Percentiles rank a stretch among this genome's conserved stretches.
These are phyloP conservation scores for Pseudomassariella vexata DNA, from an alignment of 2,329 filamentous ascomycete species.

Conservation along the genomic window DNA sequence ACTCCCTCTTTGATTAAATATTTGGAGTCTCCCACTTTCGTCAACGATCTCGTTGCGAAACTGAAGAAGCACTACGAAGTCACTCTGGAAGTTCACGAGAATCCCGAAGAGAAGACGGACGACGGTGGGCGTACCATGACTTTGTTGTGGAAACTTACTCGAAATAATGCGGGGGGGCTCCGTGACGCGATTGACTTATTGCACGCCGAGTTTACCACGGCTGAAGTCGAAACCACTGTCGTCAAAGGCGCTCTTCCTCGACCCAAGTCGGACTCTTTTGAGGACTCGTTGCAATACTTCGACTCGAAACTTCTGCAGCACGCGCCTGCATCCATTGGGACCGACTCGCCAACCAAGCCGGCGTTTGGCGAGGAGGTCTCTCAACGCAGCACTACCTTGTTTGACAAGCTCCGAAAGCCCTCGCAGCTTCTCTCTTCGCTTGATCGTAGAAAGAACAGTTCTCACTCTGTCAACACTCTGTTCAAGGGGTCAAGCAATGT, in stretches of 20 bases:
- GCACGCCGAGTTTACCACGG: conserved; percentile 76
- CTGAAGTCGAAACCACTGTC: conserved; percentile 80
- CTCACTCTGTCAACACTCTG: conserved; percentile 76
- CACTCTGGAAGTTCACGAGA: conserved; percentile 69
- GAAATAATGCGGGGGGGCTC: conserved; percentile 92
- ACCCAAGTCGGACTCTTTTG: conserved; percentile 98
- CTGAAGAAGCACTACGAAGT: conserved; percentile 90
- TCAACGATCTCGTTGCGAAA: conserved; percentile 72
- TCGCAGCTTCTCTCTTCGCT: conserved; percentile 76
- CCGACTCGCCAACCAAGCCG: conserved; percentile 83
- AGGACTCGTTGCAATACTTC: conserved; percentile 94
- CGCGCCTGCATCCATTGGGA: conserved; percentile 71
- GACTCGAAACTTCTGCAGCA: conserved; percentile 95
- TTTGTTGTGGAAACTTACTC: conserved; percentile 78
- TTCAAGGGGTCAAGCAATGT: conserved; percentile 90
- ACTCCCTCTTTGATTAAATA: conserved; percentile 73
- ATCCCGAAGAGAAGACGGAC: conserved; percentile 51
- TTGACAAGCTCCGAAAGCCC: conserved; percentile 93
- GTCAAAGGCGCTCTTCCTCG: conserved; percentile 93
- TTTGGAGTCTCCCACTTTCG: conserved; percentile 76
- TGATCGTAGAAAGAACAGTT: conserved; percentile 90
- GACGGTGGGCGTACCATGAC: conserved; percentile 53
- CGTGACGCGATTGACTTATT: conserved; percentile 96
- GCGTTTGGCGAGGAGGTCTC: conserved; percentile 78
- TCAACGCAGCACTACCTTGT: conserved; percentile 73